phyloP scores from a whole-genome alignment of 1,284 basidiomycete species.

The Melampsora larici-populina region DNA sequence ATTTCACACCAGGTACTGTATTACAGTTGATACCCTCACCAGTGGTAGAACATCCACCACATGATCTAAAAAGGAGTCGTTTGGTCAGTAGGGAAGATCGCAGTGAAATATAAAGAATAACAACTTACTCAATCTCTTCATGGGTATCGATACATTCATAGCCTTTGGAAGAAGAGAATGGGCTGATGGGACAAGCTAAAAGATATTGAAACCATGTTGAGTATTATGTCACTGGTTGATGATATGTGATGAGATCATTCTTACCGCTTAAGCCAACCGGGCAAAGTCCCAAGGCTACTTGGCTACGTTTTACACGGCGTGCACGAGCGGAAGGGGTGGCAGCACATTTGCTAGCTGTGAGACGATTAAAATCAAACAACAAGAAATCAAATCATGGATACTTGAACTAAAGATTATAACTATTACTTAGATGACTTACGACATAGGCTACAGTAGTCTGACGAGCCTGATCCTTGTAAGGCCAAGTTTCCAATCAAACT shows the following conservation, averaged over 20 bases:
- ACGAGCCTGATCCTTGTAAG: slow-evolving; percentile 9
- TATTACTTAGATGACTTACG: slow-evolving; percentile 6
- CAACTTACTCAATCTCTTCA: slow-evolving; percentile 16
- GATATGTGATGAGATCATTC: neutral
- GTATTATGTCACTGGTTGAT: neutral
- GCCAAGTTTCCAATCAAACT: slow-evolving; percentile 20
- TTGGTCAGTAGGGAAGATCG: neutral
- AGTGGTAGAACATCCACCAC: slow-evolving; percentile 36
- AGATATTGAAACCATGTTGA: neutral
- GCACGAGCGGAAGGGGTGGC: neutral
- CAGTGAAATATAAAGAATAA: neutral
- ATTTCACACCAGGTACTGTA: slow-evolving; percentile 18
- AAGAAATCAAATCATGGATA: neutral
- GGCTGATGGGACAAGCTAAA: slow-evolving; percentile 36
- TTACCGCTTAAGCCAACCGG: slow-evolving; percentile 28
- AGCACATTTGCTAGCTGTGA: slow-evolving; percentile 11
- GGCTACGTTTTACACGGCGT: slow-evolving; percentile 3
- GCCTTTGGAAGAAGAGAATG: slow-evolving; percentile 24
- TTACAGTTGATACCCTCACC: slow-evolving; percentile 36
- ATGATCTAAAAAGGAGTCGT: neutral
- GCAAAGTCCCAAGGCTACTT: slow-evolving; percentile 13
- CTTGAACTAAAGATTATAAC: neutral
- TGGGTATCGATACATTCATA: slow-evolving; percentile 30
- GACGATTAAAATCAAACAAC: too few relatives aligned
- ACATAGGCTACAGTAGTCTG: slow-evolving; percentile 27